These are phyloP conservation scores for Penicillium sumatraense DNA, from an alignment of 2,329 filamentous ascomycete species.

Conservation along the genomic window DNA sequence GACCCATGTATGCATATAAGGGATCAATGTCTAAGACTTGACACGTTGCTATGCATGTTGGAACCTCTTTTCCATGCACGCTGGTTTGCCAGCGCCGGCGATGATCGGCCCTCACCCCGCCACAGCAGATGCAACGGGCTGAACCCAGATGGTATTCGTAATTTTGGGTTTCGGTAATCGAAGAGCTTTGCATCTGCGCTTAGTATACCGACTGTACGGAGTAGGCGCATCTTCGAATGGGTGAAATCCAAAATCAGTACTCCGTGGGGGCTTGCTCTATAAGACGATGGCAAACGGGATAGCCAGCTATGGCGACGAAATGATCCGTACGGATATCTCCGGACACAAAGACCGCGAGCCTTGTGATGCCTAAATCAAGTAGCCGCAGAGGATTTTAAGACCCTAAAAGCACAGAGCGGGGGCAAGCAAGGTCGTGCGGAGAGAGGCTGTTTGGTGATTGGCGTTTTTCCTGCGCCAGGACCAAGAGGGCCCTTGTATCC, in stretches of 20 bases:
- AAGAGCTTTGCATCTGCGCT: background rate
- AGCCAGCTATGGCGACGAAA: background rate
- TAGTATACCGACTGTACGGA: background rate
- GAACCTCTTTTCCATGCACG: background rate
- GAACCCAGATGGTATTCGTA: background rate
- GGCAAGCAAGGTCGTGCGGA: constrained; percentile 11
- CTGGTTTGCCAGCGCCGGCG: background rate
- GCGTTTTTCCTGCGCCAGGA: background rate
- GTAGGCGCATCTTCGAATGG: too few species aligned
- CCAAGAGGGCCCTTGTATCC: background rate
- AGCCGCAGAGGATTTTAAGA: background rate
- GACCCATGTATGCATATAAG: too few species aligned
- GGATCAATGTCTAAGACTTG: too few species aligned
- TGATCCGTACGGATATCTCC: background rate
- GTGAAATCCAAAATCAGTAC: too few species aligned
- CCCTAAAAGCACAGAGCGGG: background rate
- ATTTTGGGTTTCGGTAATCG: background rate
- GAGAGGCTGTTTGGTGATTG: constrained; percentile 4
- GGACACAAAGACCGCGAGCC: background rate
- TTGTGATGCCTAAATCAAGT: background rate
- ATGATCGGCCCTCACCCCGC: background rate
- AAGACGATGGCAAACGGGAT: background rate
- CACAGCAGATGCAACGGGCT: background rate
- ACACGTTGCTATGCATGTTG: constrained; percentile 9
- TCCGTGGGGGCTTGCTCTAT: too few species aligned